Evolutionary conservation across 768 basidiomycete genomes (phyloP), one percentile per base, ranked within the genome.

Genomic region (Mycena rosella): DNA sequence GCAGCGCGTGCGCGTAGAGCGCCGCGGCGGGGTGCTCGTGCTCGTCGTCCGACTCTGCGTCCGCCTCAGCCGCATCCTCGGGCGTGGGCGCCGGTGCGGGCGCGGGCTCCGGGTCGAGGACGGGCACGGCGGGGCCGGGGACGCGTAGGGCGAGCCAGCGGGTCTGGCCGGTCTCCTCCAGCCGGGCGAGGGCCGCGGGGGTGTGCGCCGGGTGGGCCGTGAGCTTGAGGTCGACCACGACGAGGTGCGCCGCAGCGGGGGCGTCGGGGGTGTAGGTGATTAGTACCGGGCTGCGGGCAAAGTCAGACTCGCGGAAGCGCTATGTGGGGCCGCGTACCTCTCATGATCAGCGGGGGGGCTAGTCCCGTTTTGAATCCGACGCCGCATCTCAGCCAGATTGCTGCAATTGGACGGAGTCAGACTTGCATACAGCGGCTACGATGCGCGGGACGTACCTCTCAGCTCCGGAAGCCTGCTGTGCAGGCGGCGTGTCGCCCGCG

Each of bases 121-220:
- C 10, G 9, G 60, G 49, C 18, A 59, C 24, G 38, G 44, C 49
- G 0, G 67, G 57, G 11, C 67, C 67, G 11, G 60, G 56, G 14
- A 68, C 42, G 36, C 60, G 67, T 27, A 68, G 55, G 26, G 30
- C 42, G 24, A 68, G 49, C 67, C 67, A 68, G 45, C 67, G 61
- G 20, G 48, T 40, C 15, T 32, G 14, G 7, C 38, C 27, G 36
- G 5, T 14, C 11, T 5, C 18, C 7, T 26, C n/a, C 17, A 8
- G 10, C 22, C 14, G 9, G 36, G 42, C 42, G 42, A 44, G 42
- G 42, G 4, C 6, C 42, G 18, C 18, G 42, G 22, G 26, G 9
- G 49, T 15, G 48, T 49, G 32, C 6, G 3, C 4, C 8, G 17
- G 49, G 27, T 52, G 49, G 18, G 8, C 29, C 8, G 30, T 30